These are phyloP conservation scores for Psidium friedrichsthalianum DNA, from an alignment of 345 rosid genomes.

Conservation along the genomic window DNA sequence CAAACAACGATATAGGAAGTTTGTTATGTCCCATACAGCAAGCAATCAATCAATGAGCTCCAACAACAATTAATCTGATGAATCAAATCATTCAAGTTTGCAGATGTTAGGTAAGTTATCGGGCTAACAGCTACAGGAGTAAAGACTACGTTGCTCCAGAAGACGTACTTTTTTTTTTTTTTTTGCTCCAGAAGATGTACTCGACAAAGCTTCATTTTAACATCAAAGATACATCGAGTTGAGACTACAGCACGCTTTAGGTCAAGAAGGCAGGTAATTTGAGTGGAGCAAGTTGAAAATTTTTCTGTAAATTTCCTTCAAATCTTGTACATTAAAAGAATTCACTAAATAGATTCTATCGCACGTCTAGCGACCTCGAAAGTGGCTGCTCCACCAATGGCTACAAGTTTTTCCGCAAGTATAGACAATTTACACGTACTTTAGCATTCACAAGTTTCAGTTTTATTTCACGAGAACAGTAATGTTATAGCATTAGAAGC, in stretches of 20 bases:
- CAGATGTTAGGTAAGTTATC: not conserved
- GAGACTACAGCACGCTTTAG: not conserved
- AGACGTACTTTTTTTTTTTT: not conserved
- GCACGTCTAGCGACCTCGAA: not conserved
- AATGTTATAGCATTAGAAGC: not conserved
- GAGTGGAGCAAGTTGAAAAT: not conserved
- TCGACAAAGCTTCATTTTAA: not conserved
- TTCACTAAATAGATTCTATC: not conserved
- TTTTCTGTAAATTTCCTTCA: not conserved
- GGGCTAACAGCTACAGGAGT: not conserved
- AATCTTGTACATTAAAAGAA: not conserved
- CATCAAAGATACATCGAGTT: not conserved
- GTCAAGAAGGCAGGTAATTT: not conserved
- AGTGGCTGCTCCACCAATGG: not conserved
- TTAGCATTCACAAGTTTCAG: not conserved
- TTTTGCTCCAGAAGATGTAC: not conserved
- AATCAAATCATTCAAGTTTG: not conserved
- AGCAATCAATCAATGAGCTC: not conserved
- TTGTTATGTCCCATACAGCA: not conserved
- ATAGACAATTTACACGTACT: not conserved
- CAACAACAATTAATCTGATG: not conserved
- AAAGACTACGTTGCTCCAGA: not conserved
- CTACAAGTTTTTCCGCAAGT: not conserved
- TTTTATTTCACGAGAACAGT: not conserved
- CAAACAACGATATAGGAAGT: not conserved